phyloP scores from a whole-genome alignment of 2,329 filamentous ascomycete genomes.

The Claviceps purpurea region DNA sequence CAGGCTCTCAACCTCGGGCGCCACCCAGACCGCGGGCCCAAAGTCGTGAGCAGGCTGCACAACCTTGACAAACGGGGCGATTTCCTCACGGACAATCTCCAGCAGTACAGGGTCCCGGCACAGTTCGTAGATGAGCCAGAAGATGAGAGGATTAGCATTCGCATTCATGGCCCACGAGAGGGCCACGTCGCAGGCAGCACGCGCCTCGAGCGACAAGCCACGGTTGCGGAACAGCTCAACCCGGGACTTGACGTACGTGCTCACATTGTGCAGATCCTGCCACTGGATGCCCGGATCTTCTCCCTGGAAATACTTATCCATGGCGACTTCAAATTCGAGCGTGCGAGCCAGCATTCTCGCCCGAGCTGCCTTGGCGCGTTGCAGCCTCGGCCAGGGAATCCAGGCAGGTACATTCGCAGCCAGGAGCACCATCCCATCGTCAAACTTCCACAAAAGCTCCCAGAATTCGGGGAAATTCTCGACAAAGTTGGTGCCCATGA shows the following conservation, averaged over 20 bases:
- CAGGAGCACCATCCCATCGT: conserved; percentile 19
- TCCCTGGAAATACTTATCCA: conserved; percentile 20
- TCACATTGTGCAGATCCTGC: conserved; percentile 24
- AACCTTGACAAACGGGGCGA: conserved; percentile 19
- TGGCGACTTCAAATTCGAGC: conserved; percentile 21
- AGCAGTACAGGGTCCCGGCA: conserved; percentile 25
- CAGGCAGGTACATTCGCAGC: conserved; percentile 19
- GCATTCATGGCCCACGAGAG: conserved; percentile 26
- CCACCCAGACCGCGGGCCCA: conserved; percentile 21
- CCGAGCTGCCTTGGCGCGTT: conserved; percentile 18
- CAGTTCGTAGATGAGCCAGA: conserved; percentile 29
- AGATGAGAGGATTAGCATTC: conserved; percentile 23
- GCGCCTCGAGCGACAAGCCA: conserved; percentile 16
- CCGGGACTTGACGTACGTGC: conserved; percentile 18
- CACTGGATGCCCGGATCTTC: conserved; percentile 20
- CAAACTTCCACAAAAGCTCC: conserved; percentile 24
- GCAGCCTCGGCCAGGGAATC: conserved; percentile 19
- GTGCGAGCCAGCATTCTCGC: conserved; percentile 16
- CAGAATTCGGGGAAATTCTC: conserved; percentile 26
- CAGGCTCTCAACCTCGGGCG: conserved; percentile 19
- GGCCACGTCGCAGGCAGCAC: conserved; percentile 21
- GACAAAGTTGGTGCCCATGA: conserved; percentile 28
- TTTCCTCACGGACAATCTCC: conserved; percentile 24
- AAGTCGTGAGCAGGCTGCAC: conserved; percentile 23
- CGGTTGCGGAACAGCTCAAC: conserved; percentile 17